A percentile compares a stretch with the other conserved stretches of the same genome.
Conservation (phyloP, 164 flowering plant species). For the Magnolia officinalis region DNA sequence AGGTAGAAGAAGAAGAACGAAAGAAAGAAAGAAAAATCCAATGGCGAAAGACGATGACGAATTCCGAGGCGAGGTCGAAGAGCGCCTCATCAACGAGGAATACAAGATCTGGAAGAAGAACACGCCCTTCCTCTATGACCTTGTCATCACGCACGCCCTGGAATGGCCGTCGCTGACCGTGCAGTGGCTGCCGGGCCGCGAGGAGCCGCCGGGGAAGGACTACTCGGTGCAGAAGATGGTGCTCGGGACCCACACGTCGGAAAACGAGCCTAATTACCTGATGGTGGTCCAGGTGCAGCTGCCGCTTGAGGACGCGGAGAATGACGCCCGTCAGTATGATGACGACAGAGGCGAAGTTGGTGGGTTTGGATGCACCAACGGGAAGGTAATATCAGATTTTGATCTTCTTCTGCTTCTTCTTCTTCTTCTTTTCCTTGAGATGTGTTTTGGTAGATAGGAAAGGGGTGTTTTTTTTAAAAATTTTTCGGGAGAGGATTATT, state of each 20-base stretch:
- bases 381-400: conserved; percentile 46
- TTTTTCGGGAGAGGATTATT: no score
- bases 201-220: conserved; percentile 88
- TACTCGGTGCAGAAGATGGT: conserved; percentile 90
- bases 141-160: conserved; percentile 88
- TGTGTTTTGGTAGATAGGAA: neutral
- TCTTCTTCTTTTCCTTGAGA: neutral
- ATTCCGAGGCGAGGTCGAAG: conserved; percentile 86
- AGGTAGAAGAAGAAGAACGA: neutral
- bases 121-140: conserved; percentile 89
- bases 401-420: no score
- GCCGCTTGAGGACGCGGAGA: conserved; percentile 87
- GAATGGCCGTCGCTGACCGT: conserved; percentile 98
- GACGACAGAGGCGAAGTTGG: conserved; percentile 73
- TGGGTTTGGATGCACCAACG: conserved; percentile 80
- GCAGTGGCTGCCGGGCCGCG: conserved; percentile 88
- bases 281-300: conserved; percentile 94
- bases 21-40: neutral
- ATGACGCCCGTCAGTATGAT: conserved; percentile 79
- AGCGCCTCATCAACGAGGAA: conserved; percentile 86
- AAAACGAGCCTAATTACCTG: conserved; percentile 91
- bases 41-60: conserved; percentile 87
- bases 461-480: neutral
- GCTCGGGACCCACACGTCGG: conserved; percentile 88
- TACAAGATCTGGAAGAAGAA: conserved; percentile 98